Evolutionary conservation across 345 rosid species (phyloP).

Genomic region (Populus euphratica): DNA sequence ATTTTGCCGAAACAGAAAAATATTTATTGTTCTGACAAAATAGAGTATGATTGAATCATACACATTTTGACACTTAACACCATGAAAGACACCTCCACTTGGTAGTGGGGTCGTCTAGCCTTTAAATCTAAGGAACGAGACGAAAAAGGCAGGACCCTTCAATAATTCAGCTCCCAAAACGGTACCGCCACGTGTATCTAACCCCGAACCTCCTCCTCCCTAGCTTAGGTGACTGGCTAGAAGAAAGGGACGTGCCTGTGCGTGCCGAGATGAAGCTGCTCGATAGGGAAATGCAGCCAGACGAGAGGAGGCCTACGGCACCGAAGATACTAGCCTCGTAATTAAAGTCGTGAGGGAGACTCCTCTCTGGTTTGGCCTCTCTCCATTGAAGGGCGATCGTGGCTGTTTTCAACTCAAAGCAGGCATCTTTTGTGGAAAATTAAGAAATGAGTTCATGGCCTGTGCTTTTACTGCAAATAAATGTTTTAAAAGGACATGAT

Average conservation of each 20-base stretch:
- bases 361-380: not conserved
- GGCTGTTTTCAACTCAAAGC: not conserved
- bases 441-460: not conserved
- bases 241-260: not conserved
- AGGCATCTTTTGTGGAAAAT: not conserved
- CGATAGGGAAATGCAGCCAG: not conserved
- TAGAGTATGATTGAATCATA: not conserved
- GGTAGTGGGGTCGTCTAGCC: constrained; percentile 1
- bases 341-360: not conserved
- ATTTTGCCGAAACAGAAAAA: not conserved
- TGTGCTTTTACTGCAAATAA: no score
- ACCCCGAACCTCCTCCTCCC: not conserved
- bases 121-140: not conserved
- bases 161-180: not conserved
- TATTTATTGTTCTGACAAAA: not conserved
- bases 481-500: not conserved
- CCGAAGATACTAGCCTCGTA: not conserved
- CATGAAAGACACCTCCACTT: constrained; percentile 16
- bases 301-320: not conserved
- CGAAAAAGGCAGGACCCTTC: not conserved
- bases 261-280: not conserved
- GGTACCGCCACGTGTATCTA: constrained; percentile 6
- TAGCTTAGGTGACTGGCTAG: not conserved
- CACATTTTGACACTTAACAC: not conserved
- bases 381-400: not conserved